Percentiles rank a stretch among this genome's conserved stretches.
phyloP scores from a whole-genome alignment of 1,139 yeast genomes.

The Groenewaldozyma sp. region DNA sequence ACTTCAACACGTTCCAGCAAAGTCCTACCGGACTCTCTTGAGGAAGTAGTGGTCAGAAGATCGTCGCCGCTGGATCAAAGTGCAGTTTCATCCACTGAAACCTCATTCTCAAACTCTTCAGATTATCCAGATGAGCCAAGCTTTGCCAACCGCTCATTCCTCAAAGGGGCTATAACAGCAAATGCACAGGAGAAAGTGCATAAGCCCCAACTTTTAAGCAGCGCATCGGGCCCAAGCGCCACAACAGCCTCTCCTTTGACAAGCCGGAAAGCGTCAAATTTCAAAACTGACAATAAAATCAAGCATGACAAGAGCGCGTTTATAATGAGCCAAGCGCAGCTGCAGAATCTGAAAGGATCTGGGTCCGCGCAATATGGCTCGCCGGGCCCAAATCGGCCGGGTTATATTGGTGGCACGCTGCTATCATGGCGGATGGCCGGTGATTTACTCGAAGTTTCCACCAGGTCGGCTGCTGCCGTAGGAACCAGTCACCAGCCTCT shows the following conservation, averaged over 20 bases:
- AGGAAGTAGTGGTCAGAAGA: not conserved
- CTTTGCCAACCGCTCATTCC: not conserved
- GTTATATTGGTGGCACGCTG: constrained; percentile 20
- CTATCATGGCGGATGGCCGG: constrained; percentile 25
- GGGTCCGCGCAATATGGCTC: not conserved
- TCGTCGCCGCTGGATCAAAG: not conserved
- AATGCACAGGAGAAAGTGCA: not conserved
- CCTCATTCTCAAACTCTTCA: not conserved
- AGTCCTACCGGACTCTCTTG: too few relatives aligned
- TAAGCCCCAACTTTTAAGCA: not conserved
- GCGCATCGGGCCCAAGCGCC: not conserved
- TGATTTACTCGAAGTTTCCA: constrained; percentile 15
- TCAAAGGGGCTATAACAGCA: not conserved
- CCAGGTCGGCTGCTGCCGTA: constrained; percentile 1
- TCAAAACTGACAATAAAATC: not conserved
- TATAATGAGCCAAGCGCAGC: constrained; percentile 16
- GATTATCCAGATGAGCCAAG: not conserved
- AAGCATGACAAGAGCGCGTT: constrained; percentile 6
- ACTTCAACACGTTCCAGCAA: too few relatives aligned
- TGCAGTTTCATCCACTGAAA: not conserved
- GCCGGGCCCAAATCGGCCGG: constrained; percentile 19
- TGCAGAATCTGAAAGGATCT: constrained; percentile 8
- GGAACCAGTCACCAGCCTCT: not conserved
- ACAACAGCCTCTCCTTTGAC: not conserved
- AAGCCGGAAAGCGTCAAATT: not conserved